Percentiles rank a stretch among this genome's conserved stretches.
phyloP scores from a whole-genome alignment of 495 filamentous ascomycete species.

The Cercophora samala region DNA sequence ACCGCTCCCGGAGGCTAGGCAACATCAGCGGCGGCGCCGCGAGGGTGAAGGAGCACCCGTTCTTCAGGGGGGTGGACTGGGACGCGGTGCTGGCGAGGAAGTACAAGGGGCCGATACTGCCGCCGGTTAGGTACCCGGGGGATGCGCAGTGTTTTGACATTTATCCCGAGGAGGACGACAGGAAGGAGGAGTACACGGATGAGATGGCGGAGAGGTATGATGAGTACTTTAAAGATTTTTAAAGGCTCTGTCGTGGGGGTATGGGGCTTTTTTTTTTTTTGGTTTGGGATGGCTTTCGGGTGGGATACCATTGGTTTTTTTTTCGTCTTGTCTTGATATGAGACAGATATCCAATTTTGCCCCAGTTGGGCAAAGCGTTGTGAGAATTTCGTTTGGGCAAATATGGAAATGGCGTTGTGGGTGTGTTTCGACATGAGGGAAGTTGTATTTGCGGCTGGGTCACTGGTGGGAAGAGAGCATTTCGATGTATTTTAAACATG shows the following conservation, averaged over 20 bases:
- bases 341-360: not conserved
- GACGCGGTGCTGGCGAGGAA: constrained; percentile 70
- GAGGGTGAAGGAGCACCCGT: constrained; percentile 81
- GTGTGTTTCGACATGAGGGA: too few relatives aligned
- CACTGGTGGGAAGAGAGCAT: too few relatives aligned
- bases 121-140: constrained; percentile 71
- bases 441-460: too few relatives aligned
- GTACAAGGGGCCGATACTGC: constrained; percentile 79
- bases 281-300: not conserved
- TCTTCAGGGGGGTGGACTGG: constrained; percentile 83
- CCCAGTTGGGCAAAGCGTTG: not conserved
- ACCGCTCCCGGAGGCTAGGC: constrained; percentile 80
- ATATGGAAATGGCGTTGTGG: not conserved
- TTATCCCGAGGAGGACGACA: constrained; percentile 62
- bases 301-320: not conserved
- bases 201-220: constrained; percentile 75
- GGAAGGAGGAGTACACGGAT: constrained; percentile 61
- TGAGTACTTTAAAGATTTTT: constrained; percentile 76
- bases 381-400: not conserved
- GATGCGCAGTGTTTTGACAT: constrained; percentile 90
- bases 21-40: constrained; percentile 79
- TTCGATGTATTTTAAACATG: too few relatives aligned
- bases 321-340: not conserved
- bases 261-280: not conserved
- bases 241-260: constrained; percentile 8